phyloP scores from a whole-genome alignment of 176 grass and related monocot genomes.

The Juncus inflexus region DNA sequence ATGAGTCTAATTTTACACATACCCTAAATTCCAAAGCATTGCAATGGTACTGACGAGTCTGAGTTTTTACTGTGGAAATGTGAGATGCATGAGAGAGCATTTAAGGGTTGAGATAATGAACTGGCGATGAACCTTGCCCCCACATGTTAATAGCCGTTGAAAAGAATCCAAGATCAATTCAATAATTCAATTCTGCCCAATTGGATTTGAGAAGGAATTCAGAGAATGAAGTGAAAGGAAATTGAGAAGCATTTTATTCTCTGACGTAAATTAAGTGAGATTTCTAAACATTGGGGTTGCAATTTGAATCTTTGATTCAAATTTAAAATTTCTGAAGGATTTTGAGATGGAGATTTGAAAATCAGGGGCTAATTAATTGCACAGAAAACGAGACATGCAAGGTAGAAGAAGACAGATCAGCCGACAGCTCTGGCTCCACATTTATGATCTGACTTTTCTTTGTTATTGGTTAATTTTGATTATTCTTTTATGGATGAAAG shows the following conservation, averaged over 20 bases:
- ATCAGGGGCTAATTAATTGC: too few species aligned
- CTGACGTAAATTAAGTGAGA: too few species aligned
- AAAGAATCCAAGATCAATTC: slow-evolving; percentile 14
- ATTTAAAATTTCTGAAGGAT: too few species aligned
- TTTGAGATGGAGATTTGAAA: too few species aligned
- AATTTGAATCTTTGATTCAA: too few species aligned
- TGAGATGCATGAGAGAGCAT: slow-evolving; percentile 15
- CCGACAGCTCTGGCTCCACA: too few species aligned
- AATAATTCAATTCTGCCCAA: neutral
- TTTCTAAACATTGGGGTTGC: too few species aligned
- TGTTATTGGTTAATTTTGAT: too few species aligned
- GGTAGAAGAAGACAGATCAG: too few species aligned
- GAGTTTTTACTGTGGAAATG: neutral
- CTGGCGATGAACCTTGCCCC: neutral
- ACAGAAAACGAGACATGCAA: too few species aligned
- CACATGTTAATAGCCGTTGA: slow-evolving; percentile 24
- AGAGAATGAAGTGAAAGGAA: neutral
- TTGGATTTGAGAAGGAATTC: slow-evolving; percentile 12
- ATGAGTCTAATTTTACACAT: neutral
- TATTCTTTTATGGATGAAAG: too few species aligned
- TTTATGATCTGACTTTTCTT: too few species aligned
- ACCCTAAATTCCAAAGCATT: neutral
- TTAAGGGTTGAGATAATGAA: slow-evolving; percentile 16
- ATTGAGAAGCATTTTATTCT: neutral
- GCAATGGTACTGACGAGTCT: neutral